Evolutionary conservation across 805 yeast species (phyloP).

Genomic region (Spathaspora boniae): DNA sequence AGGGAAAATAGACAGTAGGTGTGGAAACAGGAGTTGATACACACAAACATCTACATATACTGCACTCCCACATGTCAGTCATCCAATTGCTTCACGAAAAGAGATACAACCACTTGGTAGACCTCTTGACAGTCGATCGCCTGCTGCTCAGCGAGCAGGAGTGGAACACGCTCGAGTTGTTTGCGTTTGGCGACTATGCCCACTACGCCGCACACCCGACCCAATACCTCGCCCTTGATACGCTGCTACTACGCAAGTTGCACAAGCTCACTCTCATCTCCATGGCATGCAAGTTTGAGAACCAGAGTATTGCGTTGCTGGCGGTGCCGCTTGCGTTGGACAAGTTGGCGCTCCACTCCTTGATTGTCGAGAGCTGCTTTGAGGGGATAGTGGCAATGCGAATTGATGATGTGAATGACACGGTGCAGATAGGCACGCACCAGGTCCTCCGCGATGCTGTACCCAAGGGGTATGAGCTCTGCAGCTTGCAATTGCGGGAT

Average conservation of each 20-base stretch:
- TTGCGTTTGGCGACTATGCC: slow-evolving; percentile 32
- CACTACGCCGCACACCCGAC: slow-evolving; percentile 19
- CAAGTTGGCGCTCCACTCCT: slow-evolving; percentile 15
- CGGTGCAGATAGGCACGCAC: not conserved
- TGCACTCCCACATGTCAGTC: too few relatives aligned
- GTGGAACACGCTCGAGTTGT: slow-evolving; percentile 35
- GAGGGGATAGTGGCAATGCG: slow-evolving; percentile 19
- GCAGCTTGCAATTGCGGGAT: slow-evolving; percentile 18
- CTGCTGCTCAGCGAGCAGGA: slow-evolving; percentile 7
- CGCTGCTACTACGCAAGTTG: too few relatives aligned
- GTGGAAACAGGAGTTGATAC: too few relatives aligned
- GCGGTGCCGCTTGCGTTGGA: too few relatives aligned
- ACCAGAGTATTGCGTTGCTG: too few relatives aligned
- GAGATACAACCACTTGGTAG: not conserved
- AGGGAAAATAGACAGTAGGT: too few relatives aligned
- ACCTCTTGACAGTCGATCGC: not conserved
- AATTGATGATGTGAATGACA: slow-evolving; percentile 21
- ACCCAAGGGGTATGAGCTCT: too few relatives aligned
- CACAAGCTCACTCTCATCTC: too few relatives aligned
- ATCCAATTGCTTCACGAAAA: slow-evolving; percentile 7
- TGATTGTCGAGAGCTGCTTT: slow-evolving; percentile 24
- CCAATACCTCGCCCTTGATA: slow-evolving; percentile 14
- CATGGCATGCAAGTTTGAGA: too few relatives aligned
- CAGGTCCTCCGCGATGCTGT: slow-evolving; percentile 21
- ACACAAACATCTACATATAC: too few relatives aligned